Evolutionary conservation across 345 rosid species (phyloP).

Genomic region (Gossypium thurberi): DNA sequence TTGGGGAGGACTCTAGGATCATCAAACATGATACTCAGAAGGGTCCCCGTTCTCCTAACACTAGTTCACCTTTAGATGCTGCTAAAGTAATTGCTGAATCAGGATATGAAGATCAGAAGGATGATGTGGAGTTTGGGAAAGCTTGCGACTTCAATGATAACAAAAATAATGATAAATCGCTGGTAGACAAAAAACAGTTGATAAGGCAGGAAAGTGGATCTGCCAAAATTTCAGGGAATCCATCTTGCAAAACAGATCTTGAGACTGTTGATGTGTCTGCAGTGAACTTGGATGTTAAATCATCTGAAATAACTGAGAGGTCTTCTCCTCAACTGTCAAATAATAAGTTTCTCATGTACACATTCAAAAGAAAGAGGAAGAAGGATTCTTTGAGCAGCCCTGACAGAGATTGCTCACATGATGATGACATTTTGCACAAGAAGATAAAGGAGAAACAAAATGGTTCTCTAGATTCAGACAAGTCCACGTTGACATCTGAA

Average conservation of each 20-base stretch:
- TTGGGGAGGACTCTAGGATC: slow-evolving; percentile 16
- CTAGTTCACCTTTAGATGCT: slow-evolving; percentile 21
- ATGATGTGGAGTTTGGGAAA: slow-evolving; percentile 13
- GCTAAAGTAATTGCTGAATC: slow-evolving; percentile 20
- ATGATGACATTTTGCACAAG: slow-evolving; percentile 25
- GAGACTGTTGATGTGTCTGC: slow-evolving; percentile 14
- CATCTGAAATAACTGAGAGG: slow-evolving; percentile 31
- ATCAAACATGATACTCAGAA: slow-evolving; percentile 20
- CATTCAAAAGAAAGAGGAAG: slow-evolving; percentile 75
- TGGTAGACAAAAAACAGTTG: slow-evolving; percentile 20
- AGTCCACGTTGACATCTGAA: slow-evolving; percentile 37
- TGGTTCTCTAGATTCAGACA: slow-evolving; percentile 33
- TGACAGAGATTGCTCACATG: slow-evolving; percentile 39
- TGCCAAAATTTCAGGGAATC: slow-evolving; percentile 24
- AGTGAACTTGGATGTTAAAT: slow-evolving; percentile 19
- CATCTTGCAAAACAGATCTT: slow-evolving; percentile 20
- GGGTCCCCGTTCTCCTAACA: slow-evolving; percentile 14
- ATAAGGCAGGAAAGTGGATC: slow-evolving; percentile 27
- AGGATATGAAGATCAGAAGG: slow-evolving; percentile 17
- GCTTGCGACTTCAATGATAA: slow-evolving; percentile 13
- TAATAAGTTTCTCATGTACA: slow-evolving; percentile 55
- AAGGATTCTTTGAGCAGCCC: slow-evolving; percentile 45
- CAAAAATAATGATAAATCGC: slow-evolving; percentile 14
- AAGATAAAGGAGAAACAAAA: slow-evolving; percentile 35
- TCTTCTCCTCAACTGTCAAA: slow-evolving; percentile 25